Conservation (phyloP, 139 green algal genomes). For the Gonium pectorale region DNA sequence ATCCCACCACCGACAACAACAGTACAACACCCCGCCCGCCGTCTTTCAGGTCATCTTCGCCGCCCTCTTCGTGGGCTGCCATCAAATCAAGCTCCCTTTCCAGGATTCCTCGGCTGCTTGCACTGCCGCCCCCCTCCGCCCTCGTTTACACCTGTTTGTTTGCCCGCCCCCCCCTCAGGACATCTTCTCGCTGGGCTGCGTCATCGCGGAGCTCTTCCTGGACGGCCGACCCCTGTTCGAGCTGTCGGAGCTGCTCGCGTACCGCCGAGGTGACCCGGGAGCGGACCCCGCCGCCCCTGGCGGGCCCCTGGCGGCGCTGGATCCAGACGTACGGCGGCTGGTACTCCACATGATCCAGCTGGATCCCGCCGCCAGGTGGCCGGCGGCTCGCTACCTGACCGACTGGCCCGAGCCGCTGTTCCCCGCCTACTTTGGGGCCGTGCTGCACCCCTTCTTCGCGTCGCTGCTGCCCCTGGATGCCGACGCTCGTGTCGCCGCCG, state of each 20-base stretch:
- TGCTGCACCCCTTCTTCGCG: constrained; percentile 79
- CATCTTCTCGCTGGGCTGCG: constrained; percentile 95
- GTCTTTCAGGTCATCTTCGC: too few relatives aligned
- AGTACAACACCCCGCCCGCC: too few relatives aligned
- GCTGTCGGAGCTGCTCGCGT: constrained; percentile 80
- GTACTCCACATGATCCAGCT: constrained; percentile 93
- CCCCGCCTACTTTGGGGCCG: constrained; percentile 74
- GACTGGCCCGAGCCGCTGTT: constrained; percentile 71
- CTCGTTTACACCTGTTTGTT: neutral
- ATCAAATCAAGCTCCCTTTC: too few relatives aligned
- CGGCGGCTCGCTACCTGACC: constrained; percentile 79
- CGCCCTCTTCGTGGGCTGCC: too few relatives aligned
- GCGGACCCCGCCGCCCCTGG: constrained; percentile 1
- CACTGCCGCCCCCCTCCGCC: too few relatives aligned
- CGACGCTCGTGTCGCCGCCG: constrained; percentile 72
- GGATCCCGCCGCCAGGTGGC: constrained; percentile 78
- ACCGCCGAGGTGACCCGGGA: constrained; percentile 50
- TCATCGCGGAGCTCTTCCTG: constrained; percentile 94
- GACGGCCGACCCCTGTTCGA: constrained; percentile 87
- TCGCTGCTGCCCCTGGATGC: constrained; percentile 74
- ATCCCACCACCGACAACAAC: too few relatives aligned
- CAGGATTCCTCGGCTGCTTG: too few relatives aligned
- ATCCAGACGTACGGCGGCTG: constrained; percentile 69
- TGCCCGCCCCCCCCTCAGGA: constrained; percentile 70
- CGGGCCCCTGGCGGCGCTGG: constrained; percentile 41